These are phyloP conservation scores for Babesia gibsoni DNA, from an alignment of 169 alveolate species.

Conservation along the genomic window DNA sequence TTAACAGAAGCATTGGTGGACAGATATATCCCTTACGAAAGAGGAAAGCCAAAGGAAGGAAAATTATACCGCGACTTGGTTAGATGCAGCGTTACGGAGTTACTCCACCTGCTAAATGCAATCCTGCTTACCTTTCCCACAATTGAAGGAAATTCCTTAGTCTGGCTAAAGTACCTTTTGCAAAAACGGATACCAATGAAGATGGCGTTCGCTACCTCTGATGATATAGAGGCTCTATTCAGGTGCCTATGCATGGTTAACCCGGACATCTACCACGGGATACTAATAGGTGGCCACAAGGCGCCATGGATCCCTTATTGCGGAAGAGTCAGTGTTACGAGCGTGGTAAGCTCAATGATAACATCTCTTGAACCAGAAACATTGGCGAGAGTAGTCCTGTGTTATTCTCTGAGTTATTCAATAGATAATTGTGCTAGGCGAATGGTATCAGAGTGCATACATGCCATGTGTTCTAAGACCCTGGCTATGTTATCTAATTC, in stretches of 20 bases:
- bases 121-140: not conserved
- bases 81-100: not conserved
- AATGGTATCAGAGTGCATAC: not conserved
- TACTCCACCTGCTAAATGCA: constrained; percentile 2
- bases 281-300: not conserved
- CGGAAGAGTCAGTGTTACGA: not conserved
- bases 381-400: constrained; percentile 13
- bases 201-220: not conserved
- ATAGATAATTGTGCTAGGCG: not conserved
- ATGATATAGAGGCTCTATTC: not conserved
- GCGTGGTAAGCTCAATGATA: not conserved
- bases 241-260: not conserved
- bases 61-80: not conserved
- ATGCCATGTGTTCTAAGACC: constrained; percentile 4
- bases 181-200: not conserved
- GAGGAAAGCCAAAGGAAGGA: not conserved
- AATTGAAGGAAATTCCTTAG: not conserved
- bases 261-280: not conserved
- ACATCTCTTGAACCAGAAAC: not conserved
- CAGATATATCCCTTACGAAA: not conserved
- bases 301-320: not conserved
- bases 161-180: constrained; percentile 1
- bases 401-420: not conserved
- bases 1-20: not conserved
- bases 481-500: constrained; percentile 3